phyloP scores from a whole-genome alignment of 176 grass and related monocot species.

The Urochloa ruziziensis region DNA sequence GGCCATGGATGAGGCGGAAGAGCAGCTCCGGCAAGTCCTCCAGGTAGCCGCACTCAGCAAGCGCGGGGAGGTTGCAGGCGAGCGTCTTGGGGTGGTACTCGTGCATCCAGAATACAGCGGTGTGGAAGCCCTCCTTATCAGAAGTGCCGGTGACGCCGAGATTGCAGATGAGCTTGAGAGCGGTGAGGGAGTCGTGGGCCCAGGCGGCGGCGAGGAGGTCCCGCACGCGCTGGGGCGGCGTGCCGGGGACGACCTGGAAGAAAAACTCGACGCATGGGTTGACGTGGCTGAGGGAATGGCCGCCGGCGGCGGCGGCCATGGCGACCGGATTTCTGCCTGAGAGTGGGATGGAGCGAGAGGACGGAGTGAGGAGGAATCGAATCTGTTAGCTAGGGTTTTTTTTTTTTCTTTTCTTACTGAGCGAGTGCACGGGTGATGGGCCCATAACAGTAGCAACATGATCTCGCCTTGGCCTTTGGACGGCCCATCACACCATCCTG shows the following conservation, averaged over 20 bases:
- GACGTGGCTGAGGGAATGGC: conserved; percentile 21
- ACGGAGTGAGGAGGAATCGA: too few species aligned
- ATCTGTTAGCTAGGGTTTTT: too few species aligned
- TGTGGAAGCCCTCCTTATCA: conserved; percentile 20
- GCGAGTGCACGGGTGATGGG: too few species aligned
- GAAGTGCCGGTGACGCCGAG: neutral
- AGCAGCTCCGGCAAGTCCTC: conserved; percentile 56
- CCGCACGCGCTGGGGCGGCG: neutral
- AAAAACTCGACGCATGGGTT: conserved; percentile 58
- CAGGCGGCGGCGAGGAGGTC: conserved; percentile 37
- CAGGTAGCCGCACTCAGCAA: conserved; percentile 37
- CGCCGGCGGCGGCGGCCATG: conserved; percentile 29
- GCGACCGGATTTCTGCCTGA: too few species aligned
- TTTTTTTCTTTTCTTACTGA: too few species aligned
- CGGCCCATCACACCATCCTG: too few species aligned
- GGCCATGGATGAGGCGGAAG: conserved; percentile 40
- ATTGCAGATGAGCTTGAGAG: conserved; percentile 33
- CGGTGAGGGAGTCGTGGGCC: conserved; percentile 26
- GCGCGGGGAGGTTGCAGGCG: conserved; percentile 21
- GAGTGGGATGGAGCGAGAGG: too few species aligned
- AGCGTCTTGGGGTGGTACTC: conserved; percentile 35
- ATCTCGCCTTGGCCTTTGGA: too few species aligned
- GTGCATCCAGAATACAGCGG: conserved; percentile 1
- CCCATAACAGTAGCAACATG: too few species aligned
- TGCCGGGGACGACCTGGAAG: conserved; percentile 56